Base-by-base conservation (phyloP, 768 basidiomycete species). In the Leccinum variicolor region DNA sequence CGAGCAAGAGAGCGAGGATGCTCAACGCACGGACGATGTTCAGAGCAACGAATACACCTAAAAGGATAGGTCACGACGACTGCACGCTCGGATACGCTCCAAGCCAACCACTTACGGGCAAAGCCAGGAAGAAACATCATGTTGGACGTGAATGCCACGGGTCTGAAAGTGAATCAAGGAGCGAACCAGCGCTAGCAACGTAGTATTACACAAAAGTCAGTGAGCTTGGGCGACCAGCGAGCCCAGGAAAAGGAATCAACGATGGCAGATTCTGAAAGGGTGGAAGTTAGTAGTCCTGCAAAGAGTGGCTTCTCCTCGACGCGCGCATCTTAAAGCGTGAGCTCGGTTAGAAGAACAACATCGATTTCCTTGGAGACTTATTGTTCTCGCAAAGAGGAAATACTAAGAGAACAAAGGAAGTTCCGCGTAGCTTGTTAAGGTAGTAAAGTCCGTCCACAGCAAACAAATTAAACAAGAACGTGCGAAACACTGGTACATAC, bases 21-120 rank as follows among this genome's bases (percentile, higher is more conserved):
- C 90, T 92, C 60, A 97, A 68, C 46, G 77, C 70, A 57, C 94
- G 88, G 66, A 90, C 76, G 67, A 75, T 79, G 69, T 96, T 95
- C 70, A 95, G 84, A 62, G 83, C 84, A 67, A 89, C 79, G 74
- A 93, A 93, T 55, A 82, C 45, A 59, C 75, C 79, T 81, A 57
- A 11, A 50, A 46, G 28, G 26, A 46, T 19, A 11, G 21, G 45
- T 55, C n/a, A 23, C 25, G 33, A 43, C 19, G 43, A 34, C 15
- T 43, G 31, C 28, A 15, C 45, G 29, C 21, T 19, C 6, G 29
- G 9, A 15, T 23, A 21, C n/a, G 19, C 5, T 10, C 9, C 26
- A 9, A 11, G 25, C 45, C 8, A 62, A 21, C 48, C 8, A 62
- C 64, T 69, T 55, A 69, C 69, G 67, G 7, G 71, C 69, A 52